phyloP scores from a whole-genome alignment of 345 rosid species.

The Carallia brachiata region DNA sequence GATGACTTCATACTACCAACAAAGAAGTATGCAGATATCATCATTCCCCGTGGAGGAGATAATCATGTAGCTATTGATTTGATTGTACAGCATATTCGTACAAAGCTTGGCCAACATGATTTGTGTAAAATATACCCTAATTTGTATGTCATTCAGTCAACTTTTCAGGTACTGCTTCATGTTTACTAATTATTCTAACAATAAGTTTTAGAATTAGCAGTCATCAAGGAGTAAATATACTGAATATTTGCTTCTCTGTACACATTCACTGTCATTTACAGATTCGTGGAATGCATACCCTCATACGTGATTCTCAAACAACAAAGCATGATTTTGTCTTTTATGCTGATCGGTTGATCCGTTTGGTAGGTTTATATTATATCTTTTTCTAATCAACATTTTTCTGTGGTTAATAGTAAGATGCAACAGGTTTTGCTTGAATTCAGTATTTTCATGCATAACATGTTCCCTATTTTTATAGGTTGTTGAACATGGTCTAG shows the following conservation, averaged over 20 bases:
- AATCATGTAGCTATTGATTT: constrained; percentile 97
- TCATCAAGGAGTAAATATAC: not conserved
- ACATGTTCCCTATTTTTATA: constrained; percentile 26
- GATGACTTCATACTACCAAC: constrained; percentile 99
- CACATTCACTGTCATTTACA: constrained; percentile 29
- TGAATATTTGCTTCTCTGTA: not conserved
- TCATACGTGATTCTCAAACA: constrained; percentile 90
- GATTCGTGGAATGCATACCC: constrained; percentile 99
- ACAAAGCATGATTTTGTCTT: constrained; percentile 96
- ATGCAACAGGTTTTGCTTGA: not conserved
- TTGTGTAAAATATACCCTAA: constrained; percentile 97
- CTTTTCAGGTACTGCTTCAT: constrained; percentile 74
- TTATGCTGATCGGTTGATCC: constrained; percentile 93
- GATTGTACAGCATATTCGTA: constrained; percentile 96
- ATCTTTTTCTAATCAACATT: not conserved
- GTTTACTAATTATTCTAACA: not conserved
- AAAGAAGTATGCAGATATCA: constrained; percentile 97
- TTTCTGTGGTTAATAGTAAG: not conserved
- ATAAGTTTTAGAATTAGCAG: not conserved
- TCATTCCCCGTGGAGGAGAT: constrained; percentile 99
- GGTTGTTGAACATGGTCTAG: constrained; percentile 99
- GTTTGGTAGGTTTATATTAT: constrained; percentile 63
- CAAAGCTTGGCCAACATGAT: constrained; percentile 97
- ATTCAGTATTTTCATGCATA: constrained; percentile 2
- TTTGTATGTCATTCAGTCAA: constrained; percentile 88